These are phyloP conservation scores for Vanrija pseudolonga DNA, from an alignment of 1,284 basidiomycete genomes.

Conservation along the genomic window DNA sequence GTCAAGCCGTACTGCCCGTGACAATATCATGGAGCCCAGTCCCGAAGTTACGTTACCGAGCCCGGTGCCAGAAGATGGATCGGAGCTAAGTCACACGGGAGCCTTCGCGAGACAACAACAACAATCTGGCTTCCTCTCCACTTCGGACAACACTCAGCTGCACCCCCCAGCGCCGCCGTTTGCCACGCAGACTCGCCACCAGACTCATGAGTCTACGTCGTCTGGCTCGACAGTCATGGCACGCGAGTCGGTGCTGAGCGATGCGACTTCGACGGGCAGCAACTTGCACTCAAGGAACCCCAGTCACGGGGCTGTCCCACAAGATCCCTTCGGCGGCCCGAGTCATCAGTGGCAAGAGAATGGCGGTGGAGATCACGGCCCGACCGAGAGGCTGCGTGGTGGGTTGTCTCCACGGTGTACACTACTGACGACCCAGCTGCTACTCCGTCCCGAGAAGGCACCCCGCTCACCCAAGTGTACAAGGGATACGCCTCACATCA, in stretches of 20 bases:
- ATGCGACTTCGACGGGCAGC: no score
- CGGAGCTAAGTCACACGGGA: background rate
- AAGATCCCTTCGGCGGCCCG: no score
- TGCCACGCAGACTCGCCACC: conserved; percentile 24
- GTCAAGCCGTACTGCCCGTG: conserved; percentile 39
- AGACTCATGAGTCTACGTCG: conserved; percentile 28
- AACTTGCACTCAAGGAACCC: no score
- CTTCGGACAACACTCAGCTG: background rate
- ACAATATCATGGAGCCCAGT: conserved; percentile 8
- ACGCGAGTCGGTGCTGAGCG: conserved; percentile 15
- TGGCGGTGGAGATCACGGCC: no score
- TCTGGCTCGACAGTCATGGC: conserved; percentile 23
- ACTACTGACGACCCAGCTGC: background rate
- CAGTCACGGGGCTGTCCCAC: no score
- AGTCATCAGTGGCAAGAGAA: no score
- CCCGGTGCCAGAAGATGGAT: conserved; percentile 5
- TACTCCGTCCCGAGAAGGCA: no score
- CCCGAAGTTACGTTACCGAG: conserved; percentile 5
- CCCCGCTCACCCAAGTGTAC: no score
- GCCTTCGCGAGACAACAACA: conserved; percentile 1
- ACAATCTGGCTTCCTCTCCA: background rate
- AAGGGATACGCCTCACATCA: no score
- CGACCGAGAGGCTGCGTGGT: no score
- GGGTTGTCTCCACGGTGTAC: no score
- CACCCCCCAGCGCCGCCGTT: conserved; percentile 14